Evolutionary conservation across 495 filamentous ascomycete genomes (phyloP), one percentile per base, ranked within the genome.

Genomic region (Neurospora sp.): DNA sequence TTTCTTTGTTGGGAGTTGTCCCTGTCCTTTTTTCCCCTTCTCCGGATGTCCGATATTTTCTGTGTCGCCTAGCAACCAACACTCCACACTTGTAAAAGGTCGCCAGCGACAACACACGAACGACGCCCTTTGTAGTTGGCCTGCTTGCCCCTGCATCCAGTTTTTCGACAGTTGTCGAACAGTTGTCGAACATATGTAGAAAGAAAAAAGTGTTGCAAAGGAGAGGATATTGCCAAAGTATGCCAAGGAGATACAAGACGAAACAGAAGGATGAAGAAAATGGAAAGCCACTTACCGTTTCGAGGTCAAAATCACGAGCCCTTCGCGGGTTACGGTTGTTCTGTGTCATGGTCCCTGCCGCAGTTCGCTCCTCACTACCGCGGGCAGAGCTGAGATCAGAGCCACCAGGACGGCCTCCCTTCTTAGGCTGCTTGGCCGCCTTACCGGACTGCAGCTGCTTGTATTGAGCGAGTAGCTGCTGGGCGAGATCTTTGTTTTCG

Each of bases 401-500:
- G 53, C 88, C 90, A 68, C 84, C 85, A 41, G 88, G 83, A 75
- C 89, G 89, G 69, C 84, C 89, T 83, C 92, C 93, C 74, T 84
- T 78, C 22, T 81, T 71, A 12, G 82, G 44, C 72, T 88, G 70
- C 77, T 88, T 89, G 39, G 78, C 74, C 41, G 74, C 76, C 44
- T 86, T 83, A 68, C 85, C 82, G 0, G 82, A 74, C 74, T 83
- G 83, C 31, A 83, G 82, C 31, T 76, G 77, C 74, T 87, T 83
- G 65, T 80, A 83, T 77, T 91, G 88, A 27, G 84, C 83, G 71
- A 88, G 85, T 0, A 93, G 85, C 76, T 89, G 87, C 53, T 82
- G 78, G n/a, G 94, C 93, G 9, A 97, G 87, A 74, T 93, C 92
- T 77, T 91, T 91, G 81, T 98, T 98, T 83, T 98, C 96, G 44